Evolutionary conservation across 176 grass and related monocot species (phyloP).

Genomic region (Microstegium vimineum): DNA sequence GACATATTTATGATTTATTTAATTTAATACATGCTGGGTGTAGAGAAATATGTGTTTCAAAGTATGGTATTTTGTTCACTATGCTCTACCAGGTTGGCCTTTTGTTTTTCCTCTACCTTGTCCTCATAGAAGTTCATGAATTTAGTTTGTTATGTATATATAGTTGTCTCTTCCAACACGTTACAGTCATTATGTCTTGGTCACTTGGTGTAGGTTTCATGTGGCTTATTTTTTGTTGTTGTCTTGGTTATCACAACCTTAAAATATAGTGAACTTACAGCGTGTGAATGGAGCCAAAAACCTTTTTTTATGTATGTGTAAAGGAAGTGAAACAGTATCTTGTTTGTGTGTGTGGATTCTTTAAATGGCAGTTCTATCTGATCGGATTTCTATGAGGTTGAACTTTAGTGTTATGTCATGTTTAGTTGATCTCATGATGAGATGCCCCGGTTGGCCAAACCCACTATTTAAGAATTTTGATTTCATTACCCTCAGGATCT

Average conservation of each 20-base stretch:
- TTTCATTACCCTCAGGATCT: not conserved
- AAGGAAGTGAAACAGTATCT: not conserved
- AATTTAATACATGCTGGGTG: not conserved
- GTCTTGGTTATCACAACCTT: not conserved
- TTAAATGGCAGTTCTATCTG: not conserved
- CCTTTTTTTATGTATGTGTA: not conserved
- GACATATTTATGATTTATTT: not conserved
- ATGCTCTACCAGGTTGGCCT: not conserved
- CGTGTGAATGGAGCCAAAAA: slow-evolving; percentile 14
- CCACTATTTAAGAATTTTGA: not conserved
- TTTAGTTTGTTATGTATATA: not conserved
- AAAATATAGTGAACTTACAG: not conserved
- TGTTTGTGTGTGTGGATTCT: not conserved
- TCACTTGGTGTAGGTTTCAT: not conserved
- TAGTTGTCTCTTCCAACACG: not conserved
- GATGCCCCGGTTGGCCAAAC: not conserved
- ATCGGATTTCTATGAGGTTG: not conserved
- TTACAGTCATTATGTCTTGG: not conserved
- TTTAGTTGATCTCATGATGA: not conserved
- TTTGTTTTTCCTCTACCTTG: not conserved
- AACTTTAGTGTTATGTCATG: not conserved
- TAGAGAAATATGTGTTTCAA: not conserved
- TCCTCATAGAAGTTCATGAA: not conserved
- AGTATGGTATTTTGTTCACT: not conserved
- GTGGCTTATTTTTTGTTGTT: not conserved